Base-by-base conservation (phyloP, 2,329 filamentous ascomycete genomes). In the Ramularia endophylla region DNA sequence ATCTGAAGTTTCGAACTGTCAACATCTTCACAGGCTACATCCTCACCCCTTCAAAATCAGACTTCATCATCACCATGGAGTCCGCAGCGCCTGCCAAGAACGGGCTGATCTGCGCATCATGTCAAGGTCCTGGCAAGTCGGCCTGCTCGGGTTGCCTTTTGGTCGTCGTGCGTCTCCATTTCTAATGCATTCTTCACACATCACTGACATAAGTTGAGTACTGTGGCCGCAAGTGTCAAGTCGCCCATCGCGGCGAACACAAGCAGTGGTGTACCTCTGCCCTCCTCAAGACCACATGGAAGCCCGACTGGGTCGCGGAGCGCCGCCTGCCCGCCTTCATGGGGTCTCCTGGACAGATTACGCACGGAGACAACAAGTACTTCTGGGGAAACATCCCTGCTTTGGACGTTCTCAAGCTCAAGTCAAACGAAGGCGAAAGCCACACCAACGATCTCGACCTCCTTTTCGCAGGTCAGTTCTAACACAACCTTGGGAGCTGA, bases 311-410 rank as follows among this genome's bases (percentile, higher is more conserved):
- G 60, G 36, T 52, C 1, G 11, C 15, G 1, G 51, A 64, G 18
- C 3, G 2, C 59, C 61, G 4, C 12, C 38, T 1, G 65, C 63
- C 45, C 30, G 59, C 3, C 55, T 31, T 5, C 8, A 28, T 36
- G 20, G 32, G 9, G n/a, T 1, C 17, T 28, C 27, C n/a, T 16
- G n/a, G 22, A 9, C 28, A 34, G 11, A 18, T 25, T 17, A 19
- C n/a, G 16, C 19, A 63, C 41, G 38, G 61, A 4, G 57, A 50
- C 8, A 39, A 41, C 5, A 66, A 63, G 36, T 60, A 54, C 41
- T 52, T 69, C 8, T 71, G 65, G 66, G 66, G 65, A 5, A 69
- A 68, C 39, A 42, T 65, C 8, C 66, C 68, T 12, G 65, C 68
- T 0, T 13, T 67, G 2, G 64, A 71, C 44, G 36, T 71, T 0